Conservation (phyloP, 495 filamentous ascomycete species). For the Aspergillus sclerotiicarbonarius region DNA sequence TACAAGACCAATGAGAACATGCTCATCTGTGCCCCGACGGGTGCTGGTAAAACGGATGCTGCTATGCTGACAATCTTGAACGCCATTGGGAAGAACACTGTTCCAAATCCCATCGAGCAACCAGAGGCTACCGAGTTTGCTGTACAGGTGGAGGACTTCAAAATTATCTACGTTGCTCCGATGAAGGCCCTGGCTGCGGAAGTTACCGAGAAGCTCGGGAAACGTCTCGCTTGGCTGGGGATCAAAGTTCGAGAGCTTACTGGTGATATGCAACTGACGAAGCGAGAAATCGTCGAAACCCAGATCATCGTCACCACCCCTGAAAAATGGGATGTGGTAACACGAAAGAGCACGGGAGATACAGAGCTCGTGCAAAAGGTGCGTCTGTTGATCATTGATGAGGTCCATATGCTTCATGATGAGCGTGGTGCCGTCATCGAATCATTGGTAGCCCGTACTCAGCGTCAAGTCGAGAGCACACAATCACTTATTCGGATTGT, state of each 20-base stretch:
- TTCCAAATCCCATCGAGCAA: constrained; percentile 74
- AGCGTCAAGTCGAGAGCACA: constrained; percentile 96
- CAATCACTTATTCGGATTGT: constrained; percentile 96
- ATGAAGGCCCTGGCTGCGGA: constrained; percentile 98
- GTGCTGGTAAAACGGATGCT: constrained; percentile 97
- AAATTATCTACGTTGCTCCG: constrained; percentile 96
- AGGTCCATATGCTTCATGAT: constrained; percentile 99
- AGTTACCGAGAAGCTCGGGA: constrained; percentile 92
- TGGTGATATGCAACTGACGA: constrained; percentile 98
- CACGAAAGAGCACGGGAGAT: constrained; percentile 92
- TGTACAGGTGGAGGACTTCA: constrained; percentile 84
- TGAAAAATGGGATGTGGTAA: constrained; percentile 99
- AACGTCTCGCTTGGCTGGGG: constrained; percentile 88
- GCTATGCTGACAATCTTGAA: constrained; percentile 96
- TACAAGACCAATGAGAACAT: constrained; percentile 97
- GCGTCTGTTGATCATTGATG: constrained; percentile 92
- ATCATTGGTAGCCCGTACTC: constrained; percentile 88
- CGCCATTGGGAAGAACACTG: constrained; percentile 78
- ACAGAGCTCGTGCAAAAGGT: constrained; percentile 98
- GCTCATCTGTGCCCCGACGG: constrained; percentile 96
- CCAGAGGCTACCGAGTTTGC: constrained; percentile 71
- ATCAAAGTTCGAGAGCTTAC: constrained; percentile 88
- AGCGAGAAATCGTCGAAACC: constrained; percentile 89
- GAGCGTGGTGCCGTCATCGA: constrained; percentile 95
- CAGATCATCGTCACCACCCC: constrained; percentile 99